These are phyloP conservation scores for Lachnellula cervina DNA, from an alignment of 2,329 filamentous ascomycete species.

Conservation along the genomic window DNA sequence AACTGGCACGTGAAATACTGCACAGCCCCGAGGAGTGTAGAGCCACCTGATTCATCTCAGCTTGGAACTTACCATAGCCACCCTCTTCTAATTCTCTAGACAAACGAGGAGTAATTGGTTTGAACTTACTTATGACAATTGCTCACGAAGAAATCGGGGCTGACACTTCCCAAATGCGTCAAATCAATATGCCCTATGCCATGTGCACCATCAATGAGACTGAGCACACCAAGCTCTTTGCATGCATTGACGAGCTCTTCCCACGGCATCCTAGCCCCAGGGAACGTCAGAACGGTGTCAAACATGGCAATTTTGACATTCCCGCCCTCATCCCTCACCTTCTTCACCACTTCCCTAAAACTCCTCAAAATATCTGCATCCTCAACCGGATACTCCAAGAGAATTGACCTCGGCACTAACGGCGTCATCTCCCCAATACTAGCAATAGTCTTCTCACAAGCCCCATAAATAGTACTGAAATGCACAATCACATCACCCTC, in stretches of 20 bases:
- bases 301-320: constrained; percentile 69
- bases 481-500: constrained; percentile 64
- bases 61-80: neutral
- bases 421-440: constrained; percentile 44
- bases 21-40: constrained; percentile 72
- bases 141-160: constrained; percentile 80
- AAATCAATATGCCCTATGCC: constrained; percentile 68
- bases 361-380: constrained; percentile 59
- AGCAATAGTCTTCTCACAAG: constrained; percentile 67
- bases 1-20: constrained; percentile 73
- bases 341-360: constrained; percentile 54
- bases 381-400: constrained; percentile 61
- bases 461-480: constrained; percentile 75
- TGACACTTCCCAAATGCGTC: constrained; percentile 58
- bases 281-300: constrained; percentile 74
- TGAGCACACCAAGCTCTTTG: constrained; percentile 61
- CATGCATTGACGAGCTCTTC: constrained; percentile 61
- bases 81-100: neutral
- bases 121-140: constrained; percentile 83
- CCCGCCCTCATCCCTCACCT: constrained; percentile 49
- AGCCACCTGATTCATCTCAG: constrained; percentile 54
- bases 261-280: constrained; percentile 75
- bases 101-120: neutral
- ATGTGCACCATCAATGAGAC: constrained; percentile 79
- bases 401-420: constrained; percentile 38